Evolutionary conservation across 306 rosid genomes (phyloP), one percentile per base, ranked within the genome.

Genomic region (Citrullus amarus): DNA sequence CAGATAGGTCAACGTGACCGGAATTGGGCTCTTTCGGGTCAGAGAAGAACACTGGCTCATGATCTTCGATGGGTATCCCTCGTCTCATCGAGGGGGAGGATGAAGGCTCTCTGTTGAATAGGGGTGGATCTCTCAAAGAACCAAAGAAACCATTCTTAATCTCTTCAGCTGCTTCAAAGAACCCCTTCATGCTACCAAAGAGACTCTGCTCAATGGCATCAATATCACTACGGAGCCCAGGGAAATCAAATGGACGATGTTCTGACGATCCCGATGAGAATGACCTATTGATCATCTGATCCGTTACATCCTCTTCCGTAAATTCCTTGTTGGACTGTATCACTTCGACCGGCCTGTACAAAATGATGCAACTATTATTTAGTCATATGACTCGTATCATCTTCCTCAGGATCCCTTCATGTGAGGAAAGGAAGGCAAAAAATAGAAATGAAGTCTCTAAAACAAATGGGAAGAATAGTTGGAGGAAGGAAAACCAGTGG

Each of bases 271-370:
- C 90, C 62, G 58, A n/a, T 28, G 81, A 18, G 86, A 46, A 30
- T 66, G 96, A 83, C 85, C 97, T 88, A 72, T 70, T 88, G 55
- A 83, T 81, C 77, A 91, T 79, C 90, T 86, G 84, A 36, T 87
- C 83, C 0, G 93, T 92, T 73, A 95, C 88, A 78, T 92, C 96
- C 63, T 95, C 96, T 86, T 89, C 98, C 2, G 93, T 89, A 79
- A 83, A 86, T 84, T 90, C 97, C 77, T 79, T 92, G 85, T 87
- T 87, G 62, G 96, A 95, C 79, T 87, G 87, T 82, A 95, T 83
- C 84, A 95, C 88, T 85, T 95, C 97, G 7, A 55, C 87, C 2
- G 96, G 93, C 91, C 97, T 95, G 82, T 13, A 41, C n/a, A 75
- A 32, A 65, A 83, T 22, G n/a, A 71, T 34, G 22, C 66, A 71